phyloP scores from a whole-genome alignment of 2,329 filamentous ascomycete genomes.

The Cercospora brassicicola region DNA sequence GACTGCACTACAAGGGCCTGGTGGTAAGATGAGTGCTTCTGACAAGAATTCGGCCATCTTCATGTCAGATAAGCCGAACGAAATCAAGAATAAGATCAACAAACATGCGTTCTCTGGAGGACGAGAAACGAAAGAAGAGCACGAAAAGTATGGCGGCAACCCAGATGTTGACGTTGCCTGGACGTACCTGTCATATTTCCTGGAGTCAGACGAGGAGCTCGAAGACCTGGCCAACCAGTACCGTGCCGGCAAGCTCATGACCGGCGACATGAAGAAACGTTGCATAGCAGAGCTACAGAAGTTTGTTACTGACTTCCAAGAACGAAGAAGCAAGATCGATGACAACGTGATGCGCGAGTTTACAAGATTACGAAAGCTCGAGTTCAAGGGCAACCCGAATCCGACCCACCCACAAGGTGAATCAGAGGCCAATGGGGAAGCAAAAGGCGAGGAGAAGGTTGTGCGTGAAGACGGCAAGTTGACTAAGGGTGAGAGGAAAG shows the following conservation, averaged over 20 bases:
- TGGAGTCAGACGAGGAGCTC: slow-evolving; percentile 76
- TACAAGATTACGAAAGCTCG: slow-evolving; percentile 64
- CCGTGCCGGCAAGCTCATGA: slow-evolving; percentile 73
- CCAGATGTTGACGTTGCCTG: slow-evolving; percentile 87
- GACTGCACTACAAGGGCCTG: slow-evolving; percentile 84
- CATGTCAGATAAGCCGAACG: slow-evolving; percentile 82
- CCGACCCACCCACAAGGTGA: slow-evolving; percentile 36
- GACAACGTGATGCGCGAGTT: slow-evolving; percentile 74
- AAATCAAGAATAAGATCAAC: slow-evolving; percentile 91
- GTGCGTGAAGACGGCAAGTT: slow-evolving; percentile 32
- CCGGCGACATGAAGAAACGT: slow-evolving; percentile 83
- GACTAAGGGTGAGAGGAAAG: slow-evolving; percentile 47
- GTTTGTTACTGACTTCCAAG: slow-evolving; percentile 79
- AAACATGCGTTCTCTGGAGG: slow-evolving; percentile 89
- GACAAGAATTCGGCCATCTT: slow-evolving; percentile 81
- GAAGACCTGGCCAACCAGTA: slow-evolving; percentile 57
- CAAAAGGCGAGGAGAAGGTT: slow-evolving; percentile 22
- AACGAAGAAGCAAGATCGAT: slow-evolving; percentile 70
- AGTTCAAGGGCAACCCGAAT: slow-evolving; percentile 62
- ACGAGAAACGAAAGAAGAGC: slow-evolving; percentile 76
- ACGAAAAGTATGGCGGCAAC: slow-evolving; percentile 78
- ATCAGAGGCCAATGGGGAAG: slow-evolving; percentile 24
- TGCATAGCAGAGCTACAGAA: slow-evolving; percentile 77
- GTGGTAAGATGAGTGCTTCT: slow-evolving; percentile 87
- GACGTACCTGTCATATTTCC: slow-evolving; percentile 84